Evolutionary conservation across 257 asterid species (phyloP), one percentile per base, ranked within the genome.

Genomic region (Solanum neorickii): DNA sequence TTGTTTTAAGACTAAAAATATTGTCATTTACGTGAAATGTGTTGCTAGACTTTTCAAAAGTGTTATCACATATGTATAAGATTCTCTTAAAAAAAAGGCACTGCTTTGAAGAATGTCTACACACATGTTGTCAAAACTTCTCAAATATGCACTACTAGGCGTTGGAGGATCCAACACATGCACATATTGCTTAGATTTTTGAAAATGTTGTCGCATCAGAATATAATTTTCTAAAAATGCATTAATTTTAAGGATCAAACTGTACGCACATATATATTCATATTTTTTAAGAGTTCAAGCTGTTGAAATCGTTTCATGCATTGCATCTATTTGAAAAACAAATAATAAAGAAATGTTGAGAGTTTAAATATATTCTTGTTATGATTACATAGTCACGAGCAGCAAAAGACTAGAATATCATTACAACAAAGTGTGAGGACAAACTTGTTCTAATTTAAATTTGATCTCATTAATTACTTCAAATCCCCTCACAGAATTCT

Each of bases 351-450:
- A 12, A 44, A 78, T 3, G 9, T 47, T 33, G 59, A 8, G 46
- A 39, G 73, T 44, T 37, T 78, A 42, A 77, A 46, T 20, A 2
- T 59, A 8, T 70, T 84, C 93, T 92, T 93, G 92, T 97, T 1
- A 94, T 82, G 25, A 91, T 91, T 15, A 87, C 83, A 23, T 95
- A 93, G 60, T 95, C 96, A 18, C 97, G 91, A 9, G 95, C 95
- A 87, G 92, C 94, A 39, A 95, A n/a, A 96, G 49, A 94, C 95
- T 33, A 95, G 86, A 89, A 95, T 92, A 70, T 95, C 98, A 6
- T 98, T 91, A 73, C 98, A 96, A 14, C 98, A 95, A 83, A 0
- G 94, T 93, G 78, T 86, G 95, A 87, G 99, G 99, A 85, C 99
- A 96, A 49, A 90, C 96, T 68, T 86, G 90, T 90, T 96, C 98